Percentiles rank a stretch among this genome's conserved stretches.
phyloP scores from a whole-genome alignment of 2,329 filamentous ascomycete species.

The Aspergillus fumigatus region DNA sequence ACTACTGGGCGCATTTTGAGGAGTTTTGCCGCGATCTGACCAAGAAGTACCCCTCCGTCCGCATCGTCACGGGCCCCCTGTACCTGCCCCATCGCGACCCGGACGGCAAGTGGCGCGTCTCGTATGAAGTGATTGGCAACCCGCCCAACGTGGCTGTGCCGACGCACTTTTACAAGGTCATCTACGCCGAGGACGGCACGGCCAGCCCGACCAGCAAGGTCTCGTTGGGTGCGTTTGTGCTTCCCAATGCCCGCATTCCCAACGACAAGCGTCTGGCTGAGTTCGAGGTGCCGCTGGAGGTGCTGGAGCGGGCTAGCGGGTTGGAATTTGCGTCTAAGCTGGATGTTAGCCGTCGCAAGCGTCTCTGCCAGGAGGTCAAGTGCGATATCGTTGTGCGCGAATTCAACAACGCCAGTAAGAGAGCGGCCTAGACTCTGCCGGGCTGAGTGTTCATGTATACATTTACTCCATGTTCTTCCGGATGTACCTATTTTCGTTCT shows the following conservation, averaged over 20 bases:
- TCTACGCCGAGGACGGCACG: conserved; percentile 82
- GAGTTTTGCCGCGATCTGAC: conserved; percentile 90
- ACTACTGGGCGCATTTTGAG: conserved; percentile 99
- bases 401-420: conserved; percentile 58
- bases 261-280: conserved; percentile 83
- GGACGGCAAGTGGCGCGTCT: conserved; percentile 93
- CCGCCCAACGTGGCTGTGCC: conserved; percentile 94
- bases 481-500: not conserved
- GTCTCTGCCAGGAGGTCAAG: conserved; percentile 78
- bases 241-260: conserved; percentile 84
- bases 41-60: conserved; percentile 73
- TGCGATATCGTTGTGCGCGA: conserved; percentile 83
- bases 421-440: conserved; percentile 7
- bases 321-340: conserved; percentile 85
- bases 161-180: conserved; percentile 99
- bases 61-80: conserved; percentile 87
- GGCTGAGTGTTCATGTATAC: not conserved
- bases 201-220: conserved; percentile 62
- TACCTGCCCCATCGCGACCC: conserved; percentile 84
- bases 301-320: conserved; percentile 84
- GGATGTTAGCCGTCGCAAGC: conserved; percentile 66
- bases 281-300: conserved; percentile 93
- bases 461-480: not conserved
- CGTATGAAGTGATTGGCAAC: conserved; percentile 90
- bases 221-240: conserved; percentile 86